Evolutionary conservation across 139 green algal genomes (phyloP).

Genomic region (Chlamydomonas applanata): DNA sequence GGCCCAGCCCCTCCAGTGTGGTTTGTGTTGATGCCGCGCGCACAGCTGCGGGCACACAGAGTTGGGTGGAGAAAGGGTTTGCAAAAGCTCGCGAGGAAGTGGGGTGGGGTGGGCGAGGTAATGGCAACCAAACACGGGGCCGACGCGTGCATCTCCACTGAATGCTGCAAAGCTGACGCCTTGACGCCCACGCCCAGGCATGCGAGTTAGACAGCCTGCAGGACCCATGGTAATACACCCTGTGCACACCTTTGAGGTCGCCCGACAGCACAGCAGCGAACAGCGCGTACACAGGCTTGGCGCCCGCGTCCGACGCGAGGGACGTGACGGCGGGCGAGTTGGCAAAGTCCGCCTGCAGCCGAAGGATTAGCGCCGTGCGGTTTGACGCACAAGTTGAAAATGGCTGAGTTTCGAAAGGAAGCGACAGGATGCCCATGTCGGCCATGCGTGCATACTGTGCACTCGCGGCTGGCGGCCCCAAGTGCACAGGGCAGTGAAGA

Average conservation of each 20-base stretch:
- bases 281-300: conserved; percentile 32
- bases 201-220: neutral
- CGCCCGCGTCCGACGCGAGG: conserved; percentile 25
- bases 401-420: conserved; percentile 24
- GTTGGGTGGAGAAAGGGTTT: too few species aligned
- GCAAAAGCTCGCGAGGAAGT: too few species aligned
- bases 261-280: conserved; percentile 40
- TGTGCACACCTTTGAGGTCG: conserved; percentile 36
- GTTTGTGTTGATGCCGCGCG: conserved; percentile 25
- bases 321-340: conserved; percentile 37
- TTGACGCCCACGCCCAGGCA: too few species aligned
- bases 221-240: neutral
- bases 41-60: conserved; percentile 20
- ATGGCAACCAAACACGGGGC: too few species aligned
- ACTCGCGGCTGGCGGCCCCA: too few species aligned
- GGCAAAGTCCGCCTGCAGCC: conserved; percentile 36
- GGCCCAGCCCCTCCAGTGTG: conserved; percentile 26
- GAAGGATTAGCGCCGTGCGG: too few species aligned
- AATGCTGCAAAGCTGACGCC: too few species aligned
- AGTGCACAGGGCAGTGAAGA: too few species aligned
- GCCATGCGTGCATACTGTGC: too few species aligned
- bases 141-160: too few species aligned
- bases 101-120: too few species aligned
- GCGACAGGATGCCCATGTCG: too few species aligned
- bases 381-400: conserved; percentile 24